Percentiles rank a stretch among this genome's conserved stretches.
Evolutionary conservation across 805 yeast species (phyloP).

Genomic region (Metschnikowia baotianmanensis): DNA sequence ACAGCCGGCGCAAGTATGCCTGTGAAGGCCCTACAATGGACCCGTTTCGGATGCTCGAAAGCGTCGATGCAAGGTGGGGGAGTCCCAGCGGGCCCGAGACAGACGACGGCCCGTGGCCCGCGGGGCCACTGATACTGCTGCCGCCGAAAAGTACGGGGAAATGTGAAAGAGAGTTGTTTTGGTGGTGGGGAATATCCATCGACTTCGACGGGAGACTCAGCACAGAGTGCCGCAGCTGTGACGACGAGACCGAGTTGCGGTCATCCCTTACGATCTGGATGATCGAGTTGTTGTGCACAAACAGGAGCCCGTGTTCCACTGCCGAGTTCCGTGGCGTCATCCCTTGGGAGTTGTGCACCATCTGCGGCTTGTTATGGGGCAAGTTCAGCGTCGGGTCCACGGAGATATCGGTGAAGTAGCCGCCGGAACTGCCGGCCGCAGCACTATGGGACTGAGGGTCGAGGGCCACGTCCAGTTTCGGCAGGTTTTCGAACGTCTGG

Average conservation of each 20-base stretch:
- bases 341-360: conserved; percentile 21
- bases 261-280: conserved; percentile 43
- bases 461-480: conserved; percentile 26
- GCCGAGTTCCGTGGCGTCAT: conserved; percentile 18
- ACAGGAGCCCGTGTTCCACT: conserved; percentile 14
- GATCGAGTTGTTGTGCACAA: conserved; percentile 37
- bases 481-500: conserved; percentile 25
- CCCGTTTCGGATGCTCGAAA: conserved; percentile 41
- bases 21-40: conserved; percentile 30
- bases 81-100: conserved; percentile 36
- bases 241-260: conserved; percentile 31
- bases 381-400: conserved; percentile 46
- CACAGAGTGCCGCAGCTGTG: conserved; percentile 36
- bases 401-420: conserved; percentile 43
- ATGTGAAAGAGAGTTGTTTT: conserved; percentile 41
- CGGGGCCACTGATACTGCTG: conserved; percentile 40
- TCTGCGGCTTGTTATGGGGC: conserved; percentile 40
- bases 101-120: conserved; percentile 35
- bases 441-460: conserved; percentile 33
- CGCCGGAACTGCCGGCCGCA: conserved; percentile 35
- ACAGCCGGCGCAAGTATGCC: conserved; percentile 19
- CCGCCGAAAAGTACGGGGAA: conserved; percentile 44
- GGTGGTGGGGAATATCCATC: conserved; percentile 48
- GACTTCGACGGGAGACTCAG: conserved; percentile 43
- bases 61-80: conserved; percentile 31